phyloP scores from a whole-genome alignment of 176 grass and related monocot species.

The Carex littledalei region DNA sequence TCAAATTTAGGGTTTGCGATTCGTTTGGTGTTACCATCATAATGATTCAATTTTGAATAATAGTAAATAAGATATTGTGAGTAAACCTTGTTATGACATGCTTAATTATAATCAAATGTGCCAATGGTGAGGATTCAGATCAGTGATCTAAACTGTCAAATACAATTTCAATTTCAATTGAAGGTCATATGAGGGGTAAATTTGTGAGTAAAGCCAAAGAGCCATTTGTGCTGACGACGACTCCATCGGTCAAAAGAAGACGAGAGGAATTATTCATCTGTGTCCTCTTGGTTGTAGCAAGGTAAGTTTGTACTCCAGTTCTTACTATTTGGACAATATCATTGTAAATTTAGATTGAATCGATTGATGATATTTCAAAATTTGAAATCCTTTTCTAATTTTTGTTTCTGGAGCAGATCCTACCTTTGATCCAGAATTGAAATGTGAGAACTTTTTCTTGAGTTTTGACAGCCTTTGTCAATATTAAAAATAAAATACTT shows the following conservation, averaged over 20 bases:
- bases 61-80: neutral
- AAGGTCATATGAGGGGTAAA: neutral
- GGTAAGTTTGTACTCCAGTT: neutral
- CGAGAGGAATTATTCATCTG: neutral
- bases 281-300: neutral
- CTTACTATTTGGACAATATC: neutral
- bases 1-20: too few relatives aligned
- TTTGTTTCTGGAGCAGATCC: neutral
- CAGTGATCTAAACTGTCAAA: neutral
- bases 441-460: neutral
- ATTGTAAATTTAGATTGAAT: neutral
- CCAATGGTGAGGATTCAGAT: neutral
- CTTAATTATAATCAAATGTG: neutral
- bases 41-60: too few relatives aligned
- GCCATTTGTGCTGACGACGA: neutral
- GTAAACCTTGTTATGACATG: neutral
- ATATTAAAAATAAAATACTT: too few relatives aligned
- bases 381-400: neutral
- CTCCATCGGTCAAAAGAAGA: neutral
- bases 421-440: neutral
- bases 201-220: neutral
- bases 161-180: neutral
- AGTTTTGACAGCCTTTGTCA: neutral
- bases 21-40: too few relatives aligned
- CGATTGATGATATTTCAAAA: neutral